phyloP scores from a whole-genome alignment of 441 rosid genomes.

The Aleurites moluccanus region DNA sequence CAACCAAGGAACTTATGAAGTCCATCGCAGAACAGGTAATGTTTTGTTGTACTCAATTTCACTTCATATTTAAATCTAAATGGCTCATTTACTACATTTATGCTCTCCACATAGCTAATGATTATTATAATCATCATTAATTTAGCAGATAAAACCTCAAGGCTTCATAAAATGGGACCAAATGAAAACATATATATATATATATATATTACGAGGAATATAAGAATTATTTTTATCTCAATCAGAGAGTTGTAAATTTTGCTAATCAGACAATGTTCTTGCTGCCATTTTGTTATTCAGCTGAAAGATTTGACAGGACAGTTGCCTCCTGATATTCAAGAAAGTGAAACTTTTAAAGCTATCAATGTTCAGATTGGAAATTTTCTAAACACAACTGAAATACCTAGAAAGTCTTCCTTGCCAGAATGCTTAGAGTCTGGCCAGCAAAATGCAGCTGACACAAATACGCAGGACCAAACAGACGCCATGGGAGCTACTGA shows the following conservation, averaged over 20 bases:
- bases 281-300: constrained; percentile 38
- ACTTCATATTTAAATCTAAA: constrained; percentile 5
- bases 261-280: constrained; percentile 12
- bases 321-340: constrained; percentile 52
- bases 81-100: neutral
- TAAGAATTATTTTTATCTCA: neutral
- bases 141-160: neutral
- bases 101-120: neutral
- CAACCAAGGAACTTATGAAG: constrained; percentile 52
- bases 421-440: constrained; percentile 24
- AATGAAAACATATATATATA: too few species aligned
- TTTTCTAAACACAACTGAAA: constrained; percentile 32
- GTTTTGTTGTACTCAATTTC: constrained; percentile 1
- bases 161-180: neutral
- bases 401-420: constrained; percentile 35
- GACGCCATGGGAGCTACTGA: constrained; percentile 29
- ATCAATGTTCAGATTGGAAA: constrained; percentile 54
- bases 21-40: constrained; percentile 59
- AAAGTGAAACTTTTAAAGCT: constrained; percentile 48
- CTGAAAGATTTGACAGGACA: constrained; percentile 51
- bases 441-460: constrained; percentile 23
- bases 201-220: too few species aligned
- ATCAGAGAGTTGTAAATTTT: neutral
- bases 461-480: constrained; percentile 26
- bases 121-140: neutral